Base-by-base conservation (phyloP, 1,284 basidiomycete genomes). In the Trichosporon faecale region DNA sequence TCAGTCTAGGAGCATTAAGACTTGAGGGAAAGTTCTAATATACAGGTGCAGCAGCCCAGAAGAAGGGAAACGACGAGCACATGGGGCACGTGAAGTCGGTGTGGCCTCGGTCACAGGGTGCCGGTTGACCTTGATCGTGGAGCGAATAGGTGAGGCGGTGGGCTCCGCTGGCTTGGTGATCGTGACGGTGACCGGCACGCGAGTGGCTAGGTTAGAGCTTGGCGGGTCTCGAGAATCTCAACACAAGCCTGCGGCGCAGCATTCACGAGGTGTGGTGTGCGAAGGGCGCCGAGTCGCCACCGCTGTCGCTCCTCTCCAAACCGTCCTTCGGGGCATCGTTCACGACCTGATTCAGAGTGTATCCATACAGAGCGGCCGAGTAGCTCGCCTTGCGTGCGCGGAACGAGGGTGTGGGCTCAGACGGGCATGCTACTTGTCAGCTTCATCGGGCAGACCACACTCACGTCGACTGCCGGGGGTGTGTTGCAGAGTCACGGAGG, bases 361-460 rank as follows among this genome's bases (percentile, higher is more conserved):
- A 61, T 8, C 57, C 57, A 29, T 61, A 61, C 27, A 61, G 57
- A 16, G 57, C 57, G 27, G 57, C 57, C 27, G 57, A 61, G 57
- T 61, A 61, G 57, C 27, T 31, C 12, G 57, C 57, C 57, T 61
- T 61, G 6, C 57, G 57, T 16, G 57, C 57, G 5, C 57, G 18
- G n/a, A 61, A 61, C 29, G 57, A 61, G 1, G 57, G 57, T 18
- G 57, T 31, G 16, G 57, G 57, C 27, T 8, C 27, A 2, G 18
- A 9, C 3, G 27, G 57, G 29, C 57, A 18, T 18, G 57, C 57
- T 61, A 27, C 2, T 3, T 8, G 55, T 60, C 27, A 60, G 55
- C 18, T 6, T 31, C 18, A 14, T 60, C 11, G 14, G 11, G 11
- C 8, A 8, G 6, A 23, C 3, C 2, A 16, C 5, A 61, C 57